phyloP scores from a whole-genome alignment of 2,329 filamentous ascomycete species.

The Botrytis cinerea region DNA sequence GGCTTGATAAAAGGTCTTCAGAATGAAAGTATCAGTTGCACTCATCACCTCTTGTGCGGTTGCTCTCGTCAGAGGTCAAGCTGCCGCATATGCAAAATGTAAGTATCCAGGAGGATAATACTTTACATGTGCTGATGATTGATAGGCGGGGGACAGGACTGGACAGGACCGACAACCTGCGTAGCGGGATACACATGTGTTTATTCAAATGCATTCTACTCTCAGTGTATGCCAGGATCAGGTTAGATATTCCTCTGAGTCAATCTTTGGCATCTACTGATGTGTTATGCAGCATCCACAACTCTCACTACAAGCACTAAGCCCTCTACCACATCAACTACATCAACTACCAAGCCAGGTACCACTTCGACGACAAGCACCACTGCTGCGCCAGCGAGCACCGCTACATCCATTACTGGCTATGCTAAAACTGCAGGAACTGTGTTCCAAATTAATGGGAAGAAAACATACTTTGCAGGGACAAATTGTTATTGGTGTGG shows the following conservation, averaged over 20 bases:
- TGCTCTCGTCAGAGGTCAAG: conserved; percentile 16
- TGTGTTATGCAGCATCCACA: not conserved
- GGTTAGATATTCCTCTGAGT: not conserved
- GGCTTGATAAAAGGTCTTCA: not conserved
- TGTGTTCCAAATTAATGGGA: conserved; percentile 48
- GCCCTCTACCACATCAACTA: conserved; percentile 6
- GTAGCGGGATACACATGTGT: conserved; percentile 6
- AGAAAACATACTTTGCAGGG: conserved; percentile 53
- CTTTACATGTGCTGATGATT: not conserved
- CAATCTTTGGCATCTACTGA: not conserved
- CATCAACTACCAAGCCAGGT: conserved; percentile 14
- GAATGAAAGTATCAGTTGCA: conserved; percentile 18
- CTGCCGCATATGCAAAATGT: conserved; percentile 16
- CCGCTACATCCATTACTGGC: conserved; percentile 27
- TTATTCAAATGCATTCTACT: conserved; percentile 12
- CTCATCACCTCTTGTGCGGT: conserved; percentile 2
- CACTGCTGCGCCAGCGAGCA: conserved; percentile 17
- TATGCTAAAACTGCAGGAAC: conserved; percentile 38
- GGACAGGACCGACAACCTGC: conserved; percentile 17
- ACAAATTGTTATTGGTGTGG: conserved; percentile 59
- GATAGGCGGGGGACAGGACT: conserved; percentile 17
- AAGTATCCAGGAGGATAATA: not conserved
- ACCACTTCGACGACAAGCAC: conserved; percentile 24
- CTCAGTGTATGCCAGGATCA: conserved; percentile 19
- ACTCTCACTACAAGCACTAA: conserved; percentile 16